Evolutionary conservation across 805 yeast genomes (phyloP), one percentile per base, ranked within the genome.

Genomic region (Scheffersomyces stipitis): DNA sequence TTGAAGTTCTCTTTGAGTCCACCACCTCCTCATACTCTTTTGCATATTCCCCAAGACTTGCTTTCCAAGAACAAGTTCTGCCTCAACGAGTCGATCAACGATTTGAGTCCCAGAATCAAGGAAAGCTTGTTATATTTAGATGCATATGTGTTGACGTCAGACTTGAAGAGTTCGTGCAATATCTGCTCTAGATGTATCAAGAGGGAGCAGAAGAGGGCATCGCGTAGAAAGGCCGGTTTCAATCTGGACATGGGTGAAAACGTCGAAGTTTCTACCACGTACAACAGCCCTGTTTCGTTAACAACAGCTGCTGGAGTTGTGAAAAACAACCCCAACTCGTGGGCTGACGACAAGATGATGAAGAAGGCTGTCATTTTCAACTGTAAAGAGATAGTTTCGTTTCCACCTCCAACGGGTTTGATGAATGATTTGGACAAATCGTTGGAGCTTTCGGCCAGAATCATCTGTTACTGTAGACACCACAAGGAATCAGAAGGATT

Each of bases 401-500:
- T 85, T 51, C 86, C 86, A 5, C 70, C 82, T 18, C 81, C 83
- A 20, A 67, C 70, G 18, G 70, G 70, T n/a, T 53, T 67, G 44
- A 50, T 52, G 34, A 55, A 49, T 27, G 55, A 49, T 42, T 30
- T 55, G 39, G 44, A 53, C 12, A 73, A 71, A 45, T 56, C 69
- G 2, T 53, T 78, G 27, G 81, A 77, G 29, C 52, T 78, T 23
- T 62, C 75, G 26, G 77, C 96, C 16, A 78, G 99, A 61, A 79
- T 93, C 28, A 91, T 91, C 7, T 91, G 99, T 62, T 91, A 93
- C 59, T 93, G 98, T 64, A 79, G 98, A 46, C 99, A 93, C 62
- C 99, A 93, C 62, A 80, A 81, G 46, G 96, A 90, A 44, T 69
- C 81, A n/a, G 75, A 75, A 28, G 99, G 99, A 1, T 91, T 90